Evolutionary conservation across 2,329 filamentous ascomycete species (phyloP), one percentile per base, ranked within the genome.

Genomic region (Diaporthe humulicola): DNA sequence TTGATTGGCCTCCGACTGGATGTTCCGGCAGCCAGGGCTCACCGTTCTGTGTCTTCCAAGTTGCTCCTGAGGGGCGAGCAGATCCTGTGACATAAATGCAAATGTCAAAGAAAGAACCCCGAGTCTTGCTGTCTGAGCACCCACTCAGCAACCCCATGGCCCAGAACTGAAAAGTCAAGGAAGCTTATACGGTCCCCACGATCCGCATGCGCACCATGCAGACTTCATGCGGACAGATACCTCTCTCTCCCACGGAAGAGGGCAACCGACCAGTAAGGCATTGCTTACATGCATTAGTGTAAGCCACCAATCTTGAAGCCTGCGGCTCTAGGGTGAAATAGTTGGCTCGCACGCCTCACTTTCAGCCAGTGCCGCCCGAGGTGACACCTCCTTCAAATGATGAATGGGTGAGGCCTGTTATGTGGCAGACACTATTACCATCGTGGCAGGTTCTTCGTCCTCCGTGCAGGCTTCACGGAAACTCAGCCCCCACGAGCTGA

Each of bases 221-320:
- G 25, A 38, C 25, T 42, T 66, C 28, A 30, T 66, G 60, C 60
- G 25, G 60, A n/a, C 19, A 30, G 60, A 22, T 9, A 22, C 3
- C n/a, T n/a, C 64, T 19, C 28, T 40, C 30, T 3, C 38, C 17
- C n/a, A 28, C 33, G 45, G n/a, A 36, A 52, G 1, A 69, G 54
- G 30, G 45, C 64, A 52, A 48, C 25, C 33, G 42, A 38, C 33
- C 48, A 54, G n/a, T 40, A 28, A 52, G 64, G 48, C 45, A 50
- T n/a, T 69, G 64, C 64, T 69, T 54, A 69, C 64, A 12, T 69
- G 64, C 64, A 69, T 69, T 69, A 54, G 48, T 52, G 48, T 45
- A 33, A 69, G n/a, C 64, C 64, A 38, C 48, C 30, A 69, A 30
- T 28, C 33, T 38, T 36, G 30, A 52, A 22, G 9, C 33, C n/a